These are phyloP conservation scores for Alternaria atra DNA, from an alignment of 2,329 filamentous ascomycete genomes.

Conservation along the genomic window DNA sequence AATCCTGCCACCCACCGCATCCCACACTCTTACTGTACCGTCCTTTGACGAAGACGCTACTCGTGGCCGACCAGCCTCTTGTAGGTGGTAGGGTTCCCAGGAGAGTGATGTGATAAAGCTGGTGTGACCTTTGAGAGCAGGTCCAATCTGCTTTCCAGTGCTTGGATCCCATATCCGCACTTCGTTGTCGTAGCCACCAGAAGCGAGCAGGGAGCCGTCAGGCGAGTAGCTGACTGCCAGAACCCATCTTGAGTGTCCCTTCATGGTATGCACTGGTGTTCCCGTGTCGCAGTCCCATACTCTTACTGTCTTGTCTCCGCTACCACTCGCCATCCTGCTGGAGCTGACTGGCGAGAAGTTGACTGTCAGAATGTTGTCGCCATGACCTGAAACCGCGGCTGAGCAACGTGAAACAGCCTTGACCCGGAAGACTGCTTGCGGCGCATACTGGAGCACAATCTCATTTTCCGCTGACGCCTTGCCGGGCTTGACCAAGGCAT, in stretches of 20 bases:
- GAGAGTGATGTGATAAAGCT: conserved; percentile 89
- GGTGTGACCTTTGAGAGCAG: conserved; percentile 80
- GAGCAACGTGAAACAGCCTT: conserved; percentile 91
- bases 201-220: conserved; percentile 81
- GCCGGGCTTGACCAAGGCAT: conserved; percentile 52
- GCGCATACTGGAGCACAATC: conserved; percentile 71
- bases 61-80: conserved; percentile 75
- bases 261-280: conserved; percentile 84
- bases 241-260: conserved; percentile 91
- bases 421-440: conserved; percentile 93
- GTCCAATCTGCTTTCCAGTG: conserved; percentile 77
- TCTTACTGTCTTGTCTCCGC: conserved; percentile 87
- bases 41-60: conserved; percentile 92
- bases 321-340: conserved; percentile 82
- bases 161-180: conserved; percentile 89
- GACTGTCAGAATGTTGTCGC: conserved; percentile 85
- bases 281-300: conserved; percentile 97
- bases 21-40: conserved; percentile 86
- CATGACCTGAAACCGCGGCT: conserved; percentile 87
- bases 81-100: conserved; percentile 94
- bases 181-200: conserved; percentile 91
- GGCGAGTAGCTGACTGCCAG: conserved; percentile 87
- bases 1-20: conserved; percentile 77
- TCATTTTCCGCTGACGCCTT: conserved; percentile 66
- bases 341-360: conserved; percentile 85